Evolutionary conservation across 495 filamentous ascomycete species (phyloP).

Genomic region (Aspergillus indologenus): DNA sequence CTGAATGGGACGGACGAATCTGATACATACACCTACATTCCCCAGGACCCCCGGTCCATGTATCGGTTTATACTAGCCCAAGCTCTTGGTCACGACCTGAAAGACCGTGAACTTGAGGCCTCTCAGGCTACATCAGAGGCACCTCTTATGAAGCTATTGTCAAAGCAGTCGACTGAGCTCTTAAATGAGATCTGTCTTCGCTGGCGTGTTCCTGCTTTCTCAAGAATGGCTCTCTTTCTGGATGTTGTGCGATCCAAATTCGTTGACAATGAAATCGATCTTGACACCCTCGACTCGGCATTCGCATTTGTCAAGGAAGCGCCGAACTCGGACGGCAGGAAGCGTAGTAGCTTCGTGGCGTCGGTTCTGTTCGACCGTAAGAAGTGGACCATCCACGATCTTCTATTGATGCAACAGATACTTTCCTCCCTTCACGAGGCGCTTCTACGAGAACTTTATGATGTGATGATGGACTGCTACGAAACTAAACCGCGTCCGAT

Average conservation of each 20-base stretch:
- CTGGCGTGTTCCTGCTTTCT: constrained; percentile 87
- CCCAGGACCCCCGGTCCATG: constrained; percentile 74
- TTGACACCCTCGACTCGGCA: constrained; percentile 76
- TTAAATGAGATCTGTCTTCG: constrained; percentile 79
- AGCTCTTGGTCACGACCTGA: constrained; percentile 66
- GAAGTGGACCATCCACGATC: constrained; percentile 81
- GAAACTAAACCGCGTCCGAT: constrained; percentile 77
- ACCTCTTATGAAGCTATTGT: constrained; percentile 63
- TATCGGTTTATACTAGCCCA: constrained; percentile 76
- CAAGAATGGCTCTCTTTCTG: constrained; percentile 74
- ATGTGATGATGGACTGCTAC: constrained; percentile 81
- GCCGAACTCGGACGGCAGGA: constrained; percentile 51
- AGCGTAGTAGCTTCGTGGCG: constrained; percentile 44
- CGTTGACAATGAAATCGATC: constrained; percentile 75
- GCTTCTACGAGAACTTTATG: constrained; percentile 83
- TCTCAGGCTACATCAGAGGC: constrained; percentile 50
- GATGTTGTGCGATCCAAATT: constrained; percentile 85
- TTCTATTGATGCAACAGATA: constrained; percentile 68
- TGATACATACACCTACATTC: constrained; percentile 80
- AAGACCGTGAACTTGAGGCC: constrained; percentile 53
- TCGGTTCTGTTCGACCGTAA: constrained; percentile 53
- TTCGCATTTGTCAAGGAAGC: constrained; percentile 78
- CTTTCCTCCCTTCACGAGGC: constrained; percentile 75
- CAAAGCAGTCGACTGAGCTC: constrained; percentile 77
- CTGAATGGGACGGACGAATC: constrained; percentile 41